Evolutionary conservation across 257 asterid genomes (phyloP), one percentile per base, ranked within the genome.

Genomic region (Solanum sejunctum): DNA sequence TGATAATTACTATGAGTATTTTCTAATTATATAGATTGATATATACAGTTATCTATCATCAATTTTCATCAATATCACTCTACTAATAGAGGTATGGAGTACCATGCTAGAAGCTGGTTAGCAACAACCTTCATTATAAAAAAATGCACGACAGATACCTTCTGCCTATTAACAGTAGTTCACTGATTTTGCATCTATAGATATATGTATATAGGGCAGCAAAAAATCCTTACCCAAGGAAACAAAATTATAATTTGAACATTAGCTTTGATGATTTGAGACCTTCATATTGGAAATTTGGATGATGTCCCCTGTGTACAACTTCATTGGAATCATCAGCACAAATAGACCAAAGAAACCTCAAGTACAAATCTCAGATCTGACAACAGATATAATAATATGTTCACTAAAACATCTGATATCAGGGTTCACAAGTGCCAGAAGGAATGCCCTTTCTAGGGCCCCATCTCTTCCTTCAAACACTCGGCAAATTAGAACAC

Each of bases 401-500:
- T 26, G 41, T 45, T 21, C 58, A 0, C 41, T 47, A 73, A 45
- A 73, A 47, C 13, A 73, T 45, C 57, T 21, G 13, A 73, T 45
- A n/a, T 73, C 58, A 45, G 55, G n/a, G 51, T 36, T 32, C 23
- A 69, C 77, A 71, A 20, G 56, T 39, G 52, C 78, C 54, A 70
- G 26, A 32, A 17, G 43, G 17, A 67, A 83, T 26, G 83, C 18
- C 32, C 55, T 15, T 60, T 80, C 58, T 80, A 71, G 60, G 67
- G 57, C 64, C 36, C 36, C 39, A 43, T 64, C 80, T 57, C 26
- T 77, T 77, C 6, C 82, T 51, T 51, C 28, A 21, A 77, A 26
- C 15, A 28, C 28, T 77, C 47, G 6, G 64, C 11, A 36, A 56
- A 47, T 58, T 66, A 95, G 86, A 91, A 95, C 56, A 95, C 88